These are phyloP conservation scores for Nemania bipapillata DNA, from an alignment of 2,329 filamentous ascomycete genomes.

Conservation along the genomic window DNA sequence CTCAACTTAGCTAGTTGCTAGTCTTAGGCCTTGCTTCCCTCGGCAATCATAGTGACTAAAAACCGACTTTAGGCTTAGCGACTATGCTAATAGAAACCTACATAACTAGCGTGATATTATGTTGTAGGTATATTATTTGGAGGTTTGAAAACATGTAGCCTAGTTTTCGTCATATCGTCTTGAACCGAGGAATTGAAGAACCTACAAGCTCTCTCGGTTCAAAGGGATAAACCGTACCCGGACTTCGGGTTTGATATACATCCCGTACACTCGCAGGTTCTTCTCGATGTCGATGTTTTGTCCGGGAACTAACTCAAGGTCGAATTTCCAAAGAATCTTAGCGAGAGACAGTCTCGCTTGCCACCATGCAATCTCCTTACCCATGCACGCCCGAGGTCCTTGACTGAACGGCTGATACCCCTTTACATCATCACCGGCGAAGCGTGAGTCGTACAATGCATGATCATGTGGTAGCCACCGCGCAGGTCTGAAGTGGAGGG, in stretches of 20 bases:
- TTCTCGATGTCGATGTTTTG: background rate
- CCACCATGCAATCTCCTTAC: background rate
- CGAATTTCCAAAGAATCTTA: slow-evolving; percentile 2
- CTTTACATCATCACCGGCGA: background rate
- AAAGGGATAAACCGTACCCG: background rate
- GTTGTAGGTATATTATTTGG: background rate
- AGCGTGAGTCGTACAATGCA: background rate
- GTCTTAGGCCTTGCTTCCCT: too few species aligned
- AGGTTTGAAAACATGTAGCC: background rate
- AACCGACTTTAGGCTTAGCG: background rate
- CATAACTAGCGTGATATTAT: background rate
- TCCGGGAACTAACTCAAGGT: background rate
- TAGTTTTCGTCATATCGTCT: background rate
- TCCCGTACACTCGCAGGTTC: too few species aligned
- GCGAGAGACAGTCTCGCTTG: background rate
- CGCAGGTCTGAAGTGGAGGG: background rate
- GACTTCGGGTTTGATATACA: background rate
- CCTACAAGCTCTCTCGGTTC: background rate
- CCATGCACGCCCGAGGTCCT: slow-evolving; percentile 9
- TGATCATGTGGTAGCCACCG: background rate
- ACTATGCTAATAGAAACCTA: background rate
- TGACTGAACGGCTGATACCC: slow-evolving; percentile 2
- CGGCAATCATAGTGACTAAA: too few species aligned
- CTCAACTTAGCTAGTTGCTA: too few species aligned
- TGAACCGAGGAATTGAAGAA: background rate